Evolutionary conservation across 225 moss, liverwort and hornwort species (phyloP), one percentile per base, ranked within the genome.

Genomic region (Pseudisothecium myosuroides): DNA sequence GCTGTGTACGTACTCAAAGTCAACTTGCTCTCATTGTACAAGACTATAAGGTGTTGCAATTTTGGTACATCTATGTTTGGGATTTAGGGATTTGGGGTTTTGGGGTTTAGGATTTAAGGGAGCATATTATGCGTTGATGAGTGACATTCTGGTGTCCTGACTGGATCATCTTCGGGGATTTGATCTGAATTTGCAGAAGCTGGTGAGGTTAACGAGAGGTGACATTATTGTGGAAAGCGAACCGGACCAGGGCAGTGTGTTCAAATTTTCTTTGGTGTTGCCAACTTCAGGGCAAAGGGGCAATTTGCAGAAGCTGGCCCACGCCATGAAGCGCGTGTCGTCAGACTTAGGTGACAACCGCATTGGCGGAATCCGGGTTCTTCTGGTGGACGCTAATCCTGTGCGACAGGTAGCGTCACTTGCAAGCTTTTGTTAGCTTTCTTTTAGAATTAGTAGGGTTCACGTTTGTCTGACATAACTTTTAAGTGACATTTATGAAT

Each of bases 181-280:
- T 66, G 31, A 50, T 78, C 32, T 47, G 80, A 29, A 81, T 56
- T 45, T 91, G 93, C 96, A 98, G 97, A 98, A 98, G 92, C 86
- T 98, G 89, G 97, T 98, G 76, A 94, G 96, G 86, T 92, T 98
- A 80, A 96, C 96, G 85, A 89, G 95, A 89, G 97, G 97, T 76
- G 93, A 91, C 52, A 93, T 98, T 32, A 73, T 89, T 36, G 96
- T 96, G 43, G 95, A 93, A 82, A 98, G 97, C 83, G 95, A 94
- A 71, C 97, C 96, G 31, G 96, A 92, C 43, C 93, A 94, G 56
- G 97, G 97, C 47, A 98, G 97, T 78, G 94, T 96, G 78, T 98
- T 98, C 87, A 96, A 96, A 85, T 98, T 98, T 68, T 94, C 96
- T 9, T 86, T 95, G 63, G 91, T 94, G 66, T 80, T 93, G 85